Conservation (phyloP, 106 monocot species). For the Gastrodia elata region DNA sequence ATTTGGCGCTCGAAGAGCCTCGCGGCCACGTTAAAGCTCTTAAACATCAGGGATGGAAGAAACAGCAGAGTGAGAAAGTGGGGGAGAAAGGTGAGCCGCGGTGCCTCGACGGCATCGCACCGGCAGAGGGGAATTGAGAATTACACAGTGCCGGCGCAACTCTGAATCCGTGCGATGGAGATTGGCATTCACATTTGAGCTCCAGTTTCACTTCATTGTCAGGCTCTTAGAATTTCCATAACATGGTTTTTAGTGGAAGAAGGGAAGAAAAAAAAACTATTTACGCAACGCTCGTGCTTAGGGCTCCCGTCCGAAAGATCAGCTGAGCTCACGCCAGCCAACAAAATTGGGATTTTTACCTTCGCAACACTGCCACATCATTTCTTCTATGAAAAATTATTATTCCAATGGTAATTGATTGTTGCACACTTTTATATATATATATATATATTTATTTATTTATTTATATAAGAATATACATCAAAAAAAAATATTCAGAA, state of each 20-base stretch:
- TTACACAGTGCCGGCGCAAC: neutral
- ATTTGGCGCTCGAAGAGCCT: conserved; percentile 98
- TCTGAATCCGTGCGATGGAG: neutral
- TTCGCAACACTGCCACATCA: too few species aligned
- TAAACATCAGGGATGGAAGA: conserved; percentile 32
- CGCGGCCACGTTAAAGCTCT: conserved; percentile 75
- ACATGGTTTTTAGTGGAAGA: neutral
- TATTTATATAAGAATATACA: too few species aligned
- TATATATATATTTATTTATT: too few species aligned
- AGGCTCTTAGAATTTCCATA: neutral
- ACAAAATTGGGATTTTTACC: too few species aligned
- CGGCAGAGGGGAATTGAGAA: neutral
- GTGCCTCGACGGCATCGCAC: neutral
- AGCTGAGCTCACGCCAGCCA: neutral
- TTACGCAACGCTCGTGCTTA: neutral
- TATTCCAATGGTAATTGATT: too few species aligned
- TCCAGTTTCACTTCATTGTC: neutral
- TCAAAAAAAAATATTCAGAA: too few species aligned
- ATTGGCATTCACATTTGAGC: neutral
- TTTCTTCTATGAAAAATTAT: too few species aligned
- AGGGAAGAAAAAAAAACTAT: too few species aligned
- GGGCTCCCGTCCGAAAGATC: neutral
- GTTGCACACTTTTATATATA: too few species aligned
- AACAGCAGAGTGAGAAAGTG: neutral
- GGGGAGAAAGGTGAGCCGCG: neutral